These are phyloP conservation scores for Coemansia sp. DNA, from an alignment of 192 early-diverging fungal genomes.

Conservation along the genomic window DNA sequence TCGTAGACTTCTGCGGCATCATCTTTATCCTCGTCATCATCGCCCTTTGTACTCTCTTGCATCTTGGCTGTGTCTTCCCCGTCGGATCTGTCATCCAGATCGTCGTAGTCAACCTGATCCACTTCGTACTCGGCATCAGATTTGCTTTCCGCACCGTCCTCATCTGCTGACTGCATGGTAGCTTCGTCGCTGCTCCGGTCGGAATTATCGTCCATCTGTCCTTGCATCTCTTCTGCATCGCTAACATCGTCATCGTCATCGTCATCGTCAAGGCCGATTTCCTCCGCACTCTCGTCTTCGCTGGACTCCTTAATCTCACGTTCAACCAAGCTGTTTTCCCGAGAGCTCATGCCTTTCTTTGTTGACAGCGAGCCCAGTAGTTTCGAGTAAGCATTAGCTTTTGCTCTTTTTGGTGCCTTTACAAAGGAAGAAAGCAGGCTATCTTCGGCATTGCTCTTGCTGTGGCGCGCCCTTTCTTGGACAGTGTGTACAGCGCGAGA, in stretches of 20 bases:
- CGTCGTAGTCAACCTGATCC: conserved; percentile 29
- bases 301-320: conserved; percentile 14
- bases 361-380: conserved; percentile 35
- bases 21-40: conserved; percentile 3
- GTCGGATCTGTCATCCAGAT: conserved; percentile 9
- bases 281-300: background rate
- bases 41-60: conserved; percentile 13
- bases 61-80: background rate
- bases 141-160: conserved; percentile 3
- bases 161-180: conserved; percentile 26
- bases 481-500: conserved; percentile 7
- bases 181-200: background rate
- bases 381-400: conserved; percentile 37
- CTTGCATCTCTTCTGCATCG: conserved; percentile 2
- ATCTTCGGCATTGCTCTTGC: background rate
- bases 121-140: conserved; percentile 21
- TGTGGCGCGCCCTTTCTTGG: background rate
- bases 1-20: conserved; percentile 25
- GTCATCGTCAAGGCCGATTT: background rate
- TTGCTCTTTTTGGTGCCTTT: conserved; percentile 11
- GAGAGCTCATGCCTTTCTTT: background rate
- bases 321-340: background rate
- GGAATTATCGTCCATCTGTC: background rate
- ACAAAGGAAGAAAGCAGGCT: background rate
- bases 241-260: conserved; percentile 20